Conservation (phyloP, 306 rosid genomes). For the Cicer arietinum region DNA sequence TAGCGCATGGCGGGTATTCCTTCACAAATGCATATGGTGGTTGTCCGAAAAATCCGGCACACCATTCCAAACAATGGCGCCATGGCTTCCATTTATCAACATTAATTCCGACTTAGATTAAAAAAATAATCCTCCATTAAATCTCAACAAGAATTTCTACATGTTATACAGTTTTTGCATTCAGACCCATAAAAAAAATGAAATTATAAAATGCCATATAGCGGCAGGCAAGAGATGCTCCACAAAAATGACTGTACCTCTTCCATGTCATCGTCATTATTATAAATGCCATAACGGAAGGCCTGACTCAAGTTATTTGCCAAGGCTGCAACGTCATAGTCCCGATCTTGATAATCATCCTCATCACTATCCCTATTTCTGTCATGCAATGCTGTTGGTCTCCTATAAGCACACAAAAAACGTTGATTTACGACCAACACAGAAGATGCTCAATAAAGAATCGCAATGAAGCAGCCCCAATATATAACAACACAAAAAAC, state of each 20-base stretch:
- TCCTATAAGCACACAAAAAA: slow-evolving; percentile 56
- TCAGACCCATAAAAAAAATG: slow-evolving; percentile 18
- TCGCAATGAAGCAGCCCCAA: slow-evolving; percentile 13
- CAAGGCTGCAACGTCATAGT: slow-evolving; percentile 94
- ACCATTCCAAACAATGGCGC: no score
- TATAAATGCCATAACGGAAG: slow-evolving; percentile 91
- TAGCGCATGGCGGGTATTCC: no score
- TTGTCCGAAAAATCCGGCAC: no score
- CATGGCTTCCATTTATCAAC: no score
- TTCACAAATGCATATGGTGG: no score
- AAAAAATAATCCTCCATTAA: not conserved
- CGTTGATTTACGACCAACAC: slow-evolving; percentile 6
- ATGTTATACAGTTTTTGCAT: slow-evolving; percentile 7
- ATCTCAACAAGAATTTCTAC: slow-evolving; percentile 15
- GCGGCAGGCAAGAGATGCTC: slow-evolving; percentile 25
- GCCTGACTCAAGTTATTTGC: slow-evolving; percentile 98
- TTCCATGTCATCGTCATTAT: slow-evolving; percentile 82
- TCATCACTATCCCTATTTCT: slow-evolving; percentile 93
- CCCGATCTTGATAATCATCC: slow-evolving; percentile 97
- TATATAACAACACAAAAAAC: slow-evolving; percentile 24
- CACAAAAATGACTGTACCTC: slow-evolving; percentile 59
- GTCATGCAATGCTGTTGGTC: slow-evolving; percentile 93
- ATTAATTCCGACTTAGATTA: slow-evolving; percentile 12
- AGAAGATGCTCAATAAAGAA: slow-evolving; percentile 26
- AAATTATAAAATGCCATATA: slow-evolving; percentile 23